Evolutionary conservation across 805 yeast species (phyloP).

Genomic region (Candida stauntonica): DNA sequence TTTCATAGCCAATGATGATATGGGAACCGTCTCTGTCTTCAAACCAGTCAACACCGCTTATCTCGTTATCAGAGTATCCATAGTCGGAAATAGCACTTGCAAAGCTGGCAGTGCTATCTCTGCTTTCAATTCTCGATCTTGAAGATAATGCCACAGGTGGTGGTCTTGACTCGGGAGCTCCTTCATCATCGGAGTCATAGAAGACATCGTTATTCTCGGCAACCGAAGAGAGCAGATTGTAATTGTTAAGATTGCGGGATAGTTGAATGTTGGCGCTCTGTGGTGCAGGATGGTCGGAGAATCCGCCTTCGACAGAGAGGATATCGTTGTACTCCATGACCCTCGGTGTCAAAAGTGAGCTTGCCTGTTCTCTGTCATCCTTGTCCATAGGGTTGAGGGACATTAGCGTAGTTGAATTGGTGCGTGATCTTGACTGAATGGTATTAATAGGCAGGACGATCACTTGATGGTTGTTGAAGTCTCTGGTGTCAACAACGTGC

Average conservation of each 20-base stretch:
- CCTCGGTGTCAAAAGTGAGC: conserved; percentile 16
- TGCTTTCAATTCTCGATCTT: conserved; percentile 6
- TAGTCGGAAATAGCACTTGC: conserved; percentile 15
- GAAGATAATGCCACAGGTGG: too few species aligned
- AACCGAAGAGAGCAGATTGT: conserved; percentile 20
- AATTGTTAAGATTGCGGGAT: conserved; percentile 23
- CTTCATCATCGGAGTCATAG: conserved; percentile 20
- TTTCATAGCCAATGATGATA: conserved; percentile 58
- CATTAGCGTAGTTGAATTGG: conserved; percentile 9
- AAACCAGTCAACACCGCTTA: conserved; percentile 60
- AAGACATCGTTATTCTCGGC: conserved; percentile 15
- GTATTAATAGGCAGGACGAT: conserved; percentile 51
- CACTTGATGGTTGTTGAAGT: conserved; percentile 71
- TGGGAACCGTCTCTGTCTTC: conserved; percentile 46
- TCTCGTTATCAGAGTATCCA: conserved; percentile 40
- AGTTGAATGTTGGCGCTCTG: neutral
- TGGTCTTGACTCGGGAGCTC: conserved; percentile 14
- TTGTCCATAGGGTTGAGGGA: neutral
- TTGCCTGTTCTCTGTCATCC: conserved; percentile 2
- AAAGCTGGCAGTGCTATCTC: conserved; percentile 9
- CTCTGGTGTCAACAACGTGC: conserved; percentile 77
- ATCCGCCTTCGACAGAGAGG: conserved; percentile 18
- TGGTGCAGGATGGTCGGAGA: conserved; percentile 1
- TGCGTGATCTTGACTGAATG: conserved; percentile 8
- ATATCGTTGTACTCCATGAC: conserved; percentile 25